Base-by-base conservation (phyloP, 2,329 filamentous ascomycete genomes). In the Magnaporthiopsis poae region DNA sequence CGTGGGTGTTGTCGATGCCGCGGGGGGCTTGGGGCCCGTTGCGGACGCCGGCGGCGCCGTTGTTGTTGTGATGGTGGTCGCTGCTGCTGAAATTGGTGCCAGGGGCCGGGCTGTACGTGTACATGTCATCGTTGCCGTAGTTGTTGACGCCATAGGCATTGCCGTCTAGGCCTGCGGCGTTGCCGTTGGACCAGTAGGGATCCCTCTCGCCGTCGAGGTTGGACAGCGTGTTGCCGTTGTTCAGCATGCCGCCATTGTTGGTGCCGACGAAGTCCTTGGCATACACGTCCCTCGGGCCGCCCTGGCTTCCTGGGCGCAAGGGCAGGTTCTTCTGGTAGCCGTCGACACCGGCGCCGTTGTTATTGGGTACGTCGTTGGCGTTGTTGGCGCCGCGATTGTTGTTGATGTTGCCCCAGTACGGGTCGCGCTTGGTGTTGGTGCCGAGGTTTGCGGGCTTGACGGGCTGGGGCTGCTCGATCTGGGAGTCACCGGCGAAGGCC, bases 381-480 rank as follows among this genome's bases (percentile, higher is more conserved):
- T 52, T 29, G 27, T 64, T 52, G 62, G 52, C 27, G 27, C 63
- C 46, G 63, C 63, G 52, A 13, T 13, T 46, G 46, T 64, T 52
- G 27, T 64, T 59, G 46, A 64, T 64, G 63, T 15, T 64, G 27
- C 63, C 63, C 63, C 63, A 64, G 63, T 64, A 64, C 8, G 63
- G 63, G 46, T 64, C 63, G 35, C 29, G n/a, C 63, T 64, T 64
- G 39, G 27, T 13, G 12, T 5, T 27, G 31, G 25, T 31, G 27
- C 27, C 25, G 27, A 56, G 35, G 9, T 25, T 59, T 1, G 36
- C 59, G 18, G 46, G 63, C 46, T 56, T 56, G 46, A 56, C 21
- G 21, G 46, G 46, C 46, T 56, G 46, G 46, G 46, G 46, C 46
- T 56, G 46, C 5, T 56, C 46, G 46, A 56, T 56, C 46, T 56